These are phyloP conservation scores for Lepiota venenata DNA, from an alignment of 768 basidiomycete species.

Conservation along the genomic window DNA sequence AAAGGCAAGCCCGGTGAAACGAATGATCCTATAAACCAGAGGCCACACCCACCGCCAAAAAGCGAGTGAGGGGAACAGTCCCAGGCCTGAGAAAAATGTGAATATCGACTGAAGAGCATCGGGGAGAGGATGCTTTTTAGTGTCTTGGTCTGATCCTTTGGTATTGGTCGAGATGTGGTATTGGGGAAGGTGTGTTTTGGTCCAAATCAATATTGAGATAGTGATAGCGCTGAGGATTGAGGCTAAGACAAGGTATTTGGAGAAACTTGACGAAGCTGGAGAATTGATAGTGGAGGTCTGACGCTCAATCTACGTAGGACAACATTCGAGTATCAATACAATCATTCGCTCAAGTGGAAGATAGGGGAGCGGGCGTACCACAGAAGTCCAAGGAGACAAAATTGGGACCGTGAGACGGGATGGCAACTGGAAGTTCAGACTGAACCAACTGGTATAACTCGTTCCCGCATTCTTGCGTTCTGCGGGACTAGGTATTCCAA, in stretches of 20 bases:
- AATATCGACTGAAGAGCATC: not conserved
- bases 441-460: not conserved
- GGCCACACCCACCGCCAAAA: slow-evolving; percentile 1
- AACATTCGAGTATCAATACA: not conserved
- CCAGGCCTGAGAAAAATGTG: not conserved
- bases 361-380: slow-evolving; percentile 39
- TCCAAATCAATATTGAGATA: not conserved
- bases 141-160: not conserved
- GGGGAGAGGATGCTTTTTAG: not conserved
- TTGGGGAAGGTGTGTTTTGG: not conserved
- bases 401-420: slow-evolving; percentile 78
- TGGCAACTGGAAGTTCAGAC: slow-evolving; percentile 23
- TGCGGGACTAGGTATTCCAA: slow-evolving; percentile 15
- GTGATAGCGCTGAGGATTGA: not conserved
- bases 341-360: not conserved
- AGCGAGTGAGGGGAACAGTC: not conserved
- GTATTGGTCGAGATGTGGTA: not conserved
- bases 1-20: not conserved
- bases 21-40: not conserved
- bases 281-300: slow-evolving; percentile 45
- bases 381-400: slow-evolving; percentile 74
- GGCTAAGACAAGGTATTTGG: not conserved
- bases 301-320: slow-evolving; percentile 60
- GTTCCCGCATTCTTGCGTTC: slow-evolving; percentile 7
- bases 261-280: not conserved